Base-by-base conservation (phyloP, 305 asterid genomes). In the Fraxinus xanthoxyloides region DNA sequence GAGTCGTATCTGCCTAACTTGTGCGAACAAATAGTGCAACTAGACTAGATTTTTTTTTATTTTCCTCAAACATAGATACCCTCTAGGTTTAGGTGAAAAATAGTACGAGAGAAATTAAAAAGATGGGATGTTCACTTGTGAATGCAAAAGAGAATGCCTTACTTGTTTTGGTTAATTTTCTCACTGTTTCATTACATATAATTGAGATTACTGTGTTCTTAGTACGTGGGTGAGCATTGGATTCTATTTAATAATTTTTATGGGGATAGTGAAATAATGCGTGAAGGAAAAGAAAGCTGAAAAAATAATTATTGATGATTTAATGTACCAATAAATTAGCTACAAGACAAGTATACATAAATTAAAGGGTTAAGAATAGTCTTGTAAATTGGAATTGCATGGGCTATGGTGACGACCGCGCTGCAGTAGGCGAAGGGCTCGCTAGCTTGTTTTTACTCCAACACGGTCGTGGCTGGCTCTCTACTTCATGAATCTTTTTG, bases 351-450 rank as follows among this genome's bases (percentile, higher is more conserved):
- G 76, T 40, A 40, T 9, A 9, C 9, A 38, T 8, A 40, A 40
- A 40, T 36, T 36, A 36, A 36, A 40, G 15, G 48, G 48, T 40
- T 40, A 40, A 73, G 48, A 21, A 70, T 12, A 59, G 86, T 75
- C 82, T 90, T 83, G 97, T 91, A 86, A 88, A 87, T 86, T 90
- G 93, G 86, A 86, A 86, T 82, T 79, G 92, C 96, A 88, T 87
- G 88, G 92, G 82, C 87, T 84, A 10, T 48, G 82, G 92, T 82
- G 90, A 92, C 92, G 93, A 87, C 92, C 87, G 95, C 95, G 97
- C 32, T 87, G 92, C 92, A 90, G 87, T 85, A 91, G 97, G 91
- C 94, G 97, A 82, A 72, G 93, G 95, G 84, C 6, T 92, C 94
- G 97, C 89, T 88, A 30, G 85, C 89, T 90, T 85, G 92, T 91